phyloP scores from a whole-genome alignment of 805 yeast species.

The Hanseniaspora clermontiae region DNA sequence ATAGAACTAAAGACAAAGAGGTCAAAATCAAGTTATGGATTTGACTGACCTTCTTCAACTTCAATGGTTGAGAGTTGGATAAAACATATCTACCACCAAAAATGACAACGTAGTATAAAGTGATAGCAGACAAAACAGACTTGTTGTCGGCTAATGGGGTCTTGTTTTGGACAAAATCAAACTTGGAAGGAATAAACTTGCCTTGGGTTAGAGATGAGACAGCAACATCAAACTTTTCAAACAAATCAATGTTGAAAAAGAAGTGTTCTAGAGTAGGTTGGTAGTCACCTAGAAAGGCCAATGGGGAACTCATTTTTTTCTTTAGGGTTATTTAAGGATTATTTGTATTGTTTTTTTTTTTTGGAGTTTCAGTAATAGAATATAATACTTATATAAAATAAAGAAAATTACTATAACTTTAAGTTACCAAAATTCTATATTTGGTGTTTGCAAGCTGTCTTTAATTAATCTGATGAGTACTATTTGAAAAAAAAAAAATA shows the following conservation, averaged over 20 bases:
- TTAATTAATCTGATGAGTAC: neutral
- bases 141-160: slow-evolving; percentile 56
- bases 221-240: slow-evolving; percentile 23
- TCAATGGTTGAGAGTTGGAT: slow-evolving; percentile 49
- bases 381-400: neutral
- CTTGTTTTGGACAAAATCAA: slow-evolving; percentile 51
- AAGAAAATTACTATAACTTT: too few species aligned
- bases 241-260: slow-evolving; percentile 27
- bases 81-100: slow-evolving; percentile 72
- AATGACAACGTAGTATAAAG: slow-evolving; percentile 62
- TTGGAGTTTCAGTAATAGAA: neutral
- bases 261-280: slow-evolving; percentile 27
- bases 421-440: too few species aligned
- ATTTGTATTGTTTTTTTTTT: too few species aligned
- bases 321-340: neutral
- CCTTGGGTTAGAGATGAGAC: slow-evolving; percentile 21
- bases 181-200: slow-evolving; percentile 32
- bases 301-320: neutral
- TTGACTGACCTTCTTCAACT: slow-evolving; percentile 67
- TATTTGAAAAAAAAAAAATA: neutral
- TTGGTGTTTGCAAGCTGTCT: neutral
- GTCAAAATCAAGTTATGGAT: slow-evolving; percentile 74
- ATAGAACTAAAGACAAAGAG: slow-evolving; percentile 47
- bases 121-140: slow-evolving; percentile 47
- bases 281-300: slow-evolving; percentile 5